Evolutionary conservation across 805 yeast species (phyloP), one percentile per base, ranked within the genome.

Genomic region (Monosporozyma solicola): DNA sequence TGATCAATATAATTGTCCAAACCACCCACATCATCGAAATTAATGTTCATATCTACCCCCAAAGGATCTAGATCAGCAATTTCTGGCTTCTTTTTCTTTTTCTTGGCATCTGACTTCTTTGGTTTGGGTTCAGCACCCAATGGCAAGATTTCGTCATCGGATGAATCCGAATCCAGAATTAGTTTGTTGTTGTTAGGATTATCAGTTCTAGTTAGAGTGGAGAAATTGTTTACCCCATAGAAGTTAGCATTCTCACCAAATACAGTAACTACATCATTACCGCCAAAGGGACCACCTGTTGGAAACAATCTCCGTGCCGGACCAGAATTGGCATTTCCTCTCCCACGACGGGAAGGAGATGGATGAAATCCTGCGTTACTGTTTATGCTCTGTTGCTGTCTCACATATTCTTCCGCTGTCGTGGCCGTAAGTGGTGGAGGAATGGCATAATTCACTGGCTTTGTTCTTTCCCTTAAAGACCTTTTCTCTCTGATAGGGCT

Each of bases 281-380:
- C 99, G 31, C 99, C 99, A 74, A 92, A 92, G 1, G 99, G 99
- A 0, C 99, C 99, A 15, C 90, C 89, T 0, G 97, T 92, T 6
- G 97, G 95, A 63, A 87, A 91, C 41, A 94, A 71, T 43, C 96
- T 78, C 62, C 90, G 78, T 43, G 85, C 66, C 29, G 77, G 79
- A 46, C 79, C 80, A 16, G 73, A 65, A 6, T 76, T 67, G 46
- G 71, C 60, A 13, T 68, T 65, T 15, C 68, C 62, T 58, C 76
- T 72, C 20, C 67, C 61, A 16, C 76, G 71, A 32, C 70, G 69
- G 15, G 60, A 58, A 43, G 64, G 70, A 13, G 70, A 68, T 6
- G 58, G 61, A 39, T 55, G 57, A 3, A 22, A 6, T 24, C 46
- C 46, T 4, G 46, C 9, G 22, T 35, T 35, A 25, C 43, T 39